phyloP scores from a whole-genome alignment of 306 rosid species.

The Cucurbita moschata region DNA sequence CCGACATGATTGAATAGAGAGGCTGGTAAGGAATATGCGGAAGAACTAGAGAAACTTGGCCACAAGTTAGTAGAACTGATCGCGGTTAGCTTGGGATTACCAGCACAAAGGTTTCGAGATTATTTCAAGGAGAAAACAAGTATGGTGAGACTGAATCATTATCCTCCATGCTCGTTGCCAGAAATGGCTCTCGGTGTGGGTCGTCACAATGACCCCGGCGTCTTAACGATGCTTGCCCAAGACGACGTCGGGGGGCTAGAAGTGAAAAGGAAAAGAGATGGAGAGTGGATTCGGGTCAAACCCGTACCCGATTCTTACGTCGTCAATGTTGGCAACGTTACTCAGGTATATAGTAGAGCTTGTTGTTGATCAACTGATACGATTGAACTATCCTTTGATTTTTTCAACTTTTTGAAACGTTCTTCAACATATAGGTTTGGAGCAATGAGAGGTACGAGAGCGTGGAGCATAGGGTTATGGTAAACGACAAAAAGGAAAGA shows the following conservation, averaged over 20 bases:
- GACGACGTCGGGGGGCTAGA: constrained; percentile 64
- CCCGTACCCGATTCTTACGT: constrained; percentile 50
- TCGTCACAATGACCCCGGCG: constrained; percentile 70
- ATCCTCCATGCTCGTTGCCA: constrained; percentile 68
- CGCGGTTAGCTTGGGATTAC: constrained; percentile 42
- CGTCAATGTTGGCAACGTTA: constrained; percentile 54
- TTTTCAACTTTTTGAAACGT: no score
- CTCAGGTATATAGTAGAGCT: constrained; percentile 34
- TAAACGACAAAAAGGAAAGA: constrained; percentile 33
- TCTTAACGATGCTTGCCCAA: constrained; percentile 56
- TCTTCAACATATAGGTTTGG: constrained; percentile 31
- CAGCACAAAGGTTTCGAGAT: neutral
- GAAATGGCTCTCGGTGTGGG: constrained; percentile 74
- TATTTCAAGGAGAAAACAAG: constrained; percentile 41
- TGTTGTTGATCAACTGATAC: no score
- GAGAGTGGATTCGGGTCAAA: constrained; percentile 54
- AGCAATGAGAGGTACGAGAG: constrained; percentile 54
- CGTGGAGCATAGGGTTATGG: constrained; percentile 46
- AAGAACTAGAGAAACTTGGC: neutral
- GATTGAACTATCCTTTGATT: no score
- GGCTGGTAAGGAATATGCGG: no score
- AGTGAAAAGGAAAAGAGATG: constrained; percentile 46
- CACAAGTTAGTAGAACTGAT: constrained; percentile 40
- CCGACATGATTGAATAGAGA: no score
- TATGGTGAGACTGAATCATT: constrained; percentile 41